Conservation (phyloP, 148 eudicot species). For the Rhododendron ovatum region DNA sequence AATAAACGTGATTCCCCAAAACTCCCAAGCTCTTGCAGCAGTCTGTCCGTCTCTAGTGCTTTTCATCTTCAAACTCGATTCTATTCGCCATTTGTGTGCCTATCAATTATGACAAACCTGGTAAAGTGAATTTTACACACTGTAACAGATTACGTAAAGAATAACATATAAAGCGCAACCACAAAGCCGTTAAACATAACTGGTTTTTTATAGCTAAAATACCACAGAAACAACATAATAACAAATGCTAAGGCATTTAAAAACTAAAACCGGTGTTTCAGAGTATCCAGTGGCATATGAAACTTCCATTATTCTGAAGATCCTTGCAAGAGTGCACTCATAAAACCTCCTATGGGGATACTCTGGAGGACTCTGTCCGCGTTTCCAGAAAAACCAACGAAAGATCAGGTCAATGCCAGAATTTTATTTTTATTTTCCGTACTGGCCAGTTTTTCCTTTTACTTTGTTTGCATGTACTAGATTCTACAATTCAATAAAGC, state of each 20-base stretch:
- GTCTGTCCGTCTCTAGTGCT: background rate
- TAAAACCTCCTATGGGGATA: background rate
- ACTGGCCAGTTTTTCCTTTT: background rate
- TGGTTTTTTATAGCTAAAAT: background rate
- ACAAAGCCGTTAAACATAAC: background rate
- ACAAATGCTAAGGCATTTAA: background rate
- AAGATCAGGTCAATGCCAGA: slow-evolving; percentile 1
- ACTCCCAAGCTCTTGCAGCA: background rate
- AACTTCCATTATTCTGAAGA: background rate
- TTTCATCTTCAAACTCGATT: slow-evolving; percentile 4
- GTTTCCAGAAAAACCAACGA: background rate
- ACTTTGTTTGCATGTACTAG: background rate
- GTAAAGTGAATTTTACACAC: background rate
- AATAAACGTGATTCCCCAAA: background rate
- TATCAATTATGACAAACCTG: background rate
- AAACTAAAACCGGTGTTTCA: background rate
- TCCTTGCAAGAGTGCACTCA: background rate
- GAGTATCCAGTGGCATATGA: background rate
- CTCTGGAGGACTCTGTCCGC: background rate
- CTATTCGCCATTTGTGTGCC: background rate
- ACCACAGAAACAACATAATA: background rate
- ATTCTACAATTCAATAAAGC: background rate
- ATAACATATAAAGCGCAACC: background rate
- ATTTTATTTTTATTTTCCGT: background rate
- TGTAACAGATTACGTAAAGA: background rate